Evolutionary conservation across 257 asterid species (phyloP).

Genomic region (Marsdenia floribunda): DNA sequence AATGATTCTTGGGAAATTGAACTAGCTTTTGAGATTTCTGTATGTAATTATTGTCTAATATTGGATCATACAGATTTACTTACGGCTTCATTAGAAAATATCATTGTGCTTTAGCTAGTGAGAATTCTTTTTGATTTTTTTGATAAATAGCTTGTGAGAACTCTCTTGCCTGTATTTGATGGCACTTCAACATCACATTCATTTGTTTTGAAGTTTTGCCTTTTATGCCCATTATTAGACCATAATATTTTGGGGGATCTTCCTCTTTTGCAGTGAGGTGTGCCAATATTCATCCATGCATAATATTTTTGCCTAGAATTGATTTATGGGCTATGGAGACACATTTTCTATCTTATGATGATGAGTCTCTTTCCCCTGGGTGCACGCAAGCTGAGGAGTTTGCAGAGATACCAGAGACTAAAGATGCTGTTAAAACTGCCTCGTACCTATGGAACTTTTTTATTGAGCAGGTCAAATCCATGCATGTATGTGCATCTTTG

Average conservation of each 20-base stretch:
- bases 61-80: background rate
- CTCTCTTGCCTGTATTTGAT: background rate
- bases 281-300: conserved; percentile 47
- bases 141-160: background rate
- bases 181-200: background rate
- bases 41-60: background rate
- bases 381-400: conserved; percentile 10
- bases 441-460: conserved; percentile 87
- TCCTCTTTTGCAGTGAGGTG: conserved; percentile 73
- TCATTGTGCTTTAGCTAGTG: too few relatives aligned
- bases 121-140: too few relatives aligned
- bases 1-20: too few relatives aligned
- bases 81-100: background rate
- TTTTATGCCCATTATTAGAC: background rate
- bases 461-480: conserved; percentile 77
- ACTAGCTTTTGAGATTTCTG: too few relatives aligned
- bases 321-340: conserved; percentile 92
- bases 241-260: background rate
- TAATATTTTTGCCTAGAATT: conserved; percentile 85
- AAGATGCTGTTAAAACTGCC: conserved; percentile 36
- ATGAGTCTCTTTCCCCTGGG: conserved; percentile 25
- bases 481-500: conserved; percentile 61
- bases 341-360: conserved; percentile 33
- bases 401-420: conserved; percentile 25
- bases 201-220: background rate